Evolutionary conservation across 1,284 basidiomycete species (phyloP).

Genomic region (Golubevia sp.): DNA sequence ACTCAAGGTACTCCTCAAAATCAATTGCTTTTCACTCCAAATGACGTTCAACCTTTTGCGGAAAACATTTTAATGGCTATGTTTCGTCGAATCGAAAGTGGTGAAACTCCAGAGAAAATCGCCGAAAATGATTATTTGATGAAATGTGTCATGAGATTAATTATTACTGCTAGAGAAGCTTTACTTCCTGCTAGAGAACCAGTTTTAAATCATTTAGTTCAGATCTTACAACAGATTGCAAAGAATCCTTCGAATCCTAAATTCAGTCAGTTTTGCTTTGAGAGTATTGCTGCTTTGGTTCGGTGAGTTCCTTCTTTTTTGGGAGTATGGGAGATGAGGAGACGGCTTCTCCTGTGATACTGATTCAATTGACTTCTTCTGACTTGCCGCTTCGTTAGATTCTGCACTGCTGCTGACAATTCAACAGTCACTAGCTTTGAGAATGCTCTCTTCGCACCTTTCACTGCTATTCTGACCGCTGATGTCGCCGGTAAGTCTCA

Average conservation of each 20-base stretch:
- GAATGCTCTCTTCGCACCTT: constrained; percentile 75
- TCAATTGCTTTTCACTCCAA: constrained; percentile 73
- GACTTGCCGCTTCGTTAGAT: constrained; percentile 65
- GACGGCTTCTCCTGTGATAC: background rate
- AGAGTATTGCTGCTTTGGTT: constrained; percentile 88
- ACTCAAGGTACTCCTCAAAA: constrained; percentile 69
- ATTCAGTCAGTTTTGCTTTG: constrained; percentile 97
- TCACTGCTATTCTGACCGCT: constrained; percentile 83
- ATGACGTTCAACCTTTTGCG: constrained; percentile 83
- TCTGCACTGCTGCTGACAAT: constrained; percentile 75
- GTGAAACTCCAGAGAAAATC: constrained; percentile 86
- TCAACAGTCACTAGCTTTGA: constrained; percentile 78
- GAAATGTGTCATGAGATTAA: constrained; percentile 96
- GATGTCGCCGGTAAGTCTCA: constrained; percentile 80
- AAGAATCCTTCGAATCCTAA: constrained; percentile 96
- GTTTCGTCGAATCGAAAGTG: constrained; percentile 79
- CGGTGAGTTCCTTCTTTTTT: constrained; percentile 70
- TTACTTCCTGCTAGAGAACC: constrained; percentile 73
- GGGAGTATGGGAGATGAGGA: background rate
- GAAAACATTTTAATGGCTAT: constrained; percentile 76
- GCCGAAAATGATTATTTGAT: constrained; percentile 98
- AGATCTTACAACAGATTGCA: constrained; percentile 82
- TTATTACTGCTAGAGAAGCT: constrained; percentile 82
- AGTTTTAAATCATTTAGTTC: constrained; percentile 77
- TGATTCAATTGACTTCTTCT: background rate